Evolutionary conservation across 176 grass and related monocot genomes (phyloP), one percentile per base, ranked within the genome.

Genomic region (Zoysia japonica): DNA sequence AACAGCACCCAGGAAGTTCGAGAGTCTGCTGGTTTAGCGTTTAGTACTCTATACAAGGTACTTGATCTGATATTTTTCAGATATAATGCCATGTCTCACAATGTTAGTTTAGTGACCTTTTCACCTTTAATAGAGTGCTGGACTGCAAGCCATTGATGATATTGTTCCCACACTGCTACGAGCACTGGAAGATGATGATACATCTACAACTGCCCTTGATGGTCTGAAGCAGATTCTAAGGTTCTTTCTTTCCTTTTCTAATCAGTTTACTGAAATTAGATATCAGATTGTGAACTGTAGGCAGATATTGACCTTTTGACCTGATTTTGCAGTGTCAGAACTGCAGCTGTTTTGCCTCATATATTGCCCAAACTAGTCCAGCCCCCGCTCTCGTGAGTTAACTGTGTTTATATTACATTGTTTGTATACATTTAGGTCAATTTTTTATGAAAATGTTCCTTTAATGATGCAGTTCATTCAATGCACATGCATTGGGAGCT

Each of bases 1-100:
- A 52, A 68, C 83, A 98, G 95, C 71, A 87, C 86, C 39, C 88
- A 90, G 87, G 95, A 98, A 67, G 95, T 98, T 62, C 95, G 95
- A 56, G 95, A 98, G 89, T 94, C 95, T 88, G 95, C 95, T 84
- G 95, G 92, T 69, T 79, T 98, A 77, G 95, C 95, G 43, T 98
- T 98, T 91, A 94, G 86, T 83, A 98, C 95, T 85, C 95, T 98
- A 15, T 98, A 98, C 54, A 98, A 98, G 95, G 95, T 98, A 86
- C 55, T 70, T 73, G 14, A 71, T 47, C 39, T 55, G 14, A 69
- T 16, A 50, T 4, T 62, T 16, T 82, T 72, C 56, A 79, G 74
- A 69, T 80, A 17, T 83, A 78, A 77, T 80, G 28, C 9, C 17
- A 71, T 81, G 50, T n/a, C 61, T 53, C 69, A 47, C 35, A 6